A percentile compares a stretch with the other conserved stretches of the same genome.
These are phyloP conservation scores for Cladorrhinum sp. DNA, from an alignment of 2,329 filamentous ascomycete species.

Conservation along the genomic window DNA sequence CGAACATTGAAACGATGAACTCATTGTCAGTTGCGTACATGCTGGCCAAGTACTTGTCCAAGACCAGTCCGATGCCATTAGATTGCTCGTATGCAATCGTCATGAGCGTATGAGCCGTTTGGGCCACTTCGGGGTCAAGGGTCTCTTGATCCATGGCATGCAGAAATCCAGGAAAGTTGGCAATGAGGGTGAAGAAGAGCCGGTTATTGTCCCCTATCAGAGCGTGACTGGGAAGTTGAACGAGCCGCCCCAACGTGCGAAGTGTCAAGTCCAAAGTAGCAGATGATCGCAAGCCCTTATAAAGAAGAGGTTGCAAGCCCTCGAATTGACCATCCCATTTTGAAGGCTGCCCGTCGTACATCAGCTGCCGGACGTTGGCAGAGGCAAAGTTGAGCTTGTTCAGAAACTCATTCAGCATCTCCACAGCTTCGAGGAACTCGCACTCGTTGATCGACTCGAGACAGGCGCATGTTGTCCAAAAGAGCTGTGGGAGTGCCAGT, in stretches of 20 bases:
- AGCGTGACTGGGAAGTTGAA: slow-evolving; percentile 72
- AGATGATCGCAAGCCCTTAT: slow-evolving; percentile 89
- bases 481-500: slow-evolving; percentile 87
- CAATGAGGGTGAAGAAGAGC: slow-evolving; percentile 80
- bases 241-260: slow-evolving; percentile 71
- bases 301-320: slow-evolving; percentile 78
- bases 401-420: slow-evolving; percentile 85
- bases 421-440: slow-evolving; percentile 86
- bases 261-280: slow-evolving; percentile 76
- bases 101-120: slow-evolving; percentile 67
- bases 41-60: slow-evolving; percentile 67
- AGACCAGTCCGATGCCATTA: slow-evolving; percentile 61
- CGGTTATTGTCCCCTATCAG: slow-evolving; percentile 80
- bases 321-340: slow-evolving; percentile 90
- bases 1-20: slow-evolving; percentile 71
- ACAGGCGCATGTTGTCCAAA: slow-evolving; percentile 97
- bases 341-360: slow-evolving; percentile 75
- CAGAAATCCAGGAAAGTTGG: slow-evolving; percentile 86
- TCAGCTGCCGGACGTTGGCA: slow-evolving; percentile 62
- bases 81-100: slow-evolving; percentile 71
- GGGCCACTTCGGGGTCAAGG: slow-evolving; percentile 53
- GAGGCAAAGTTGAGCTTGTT: slow-evolving; percentile 78
- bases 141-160: slow-evolving; percentile 68
- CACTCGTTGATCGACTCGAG: slow-evolving; percentile 94
- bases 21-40: slow-evolving; percentile 68